A percentile compares a stretch with the other conserved stretches of the same genome.
These are phyloP conservation scores for Sophora flavescens DNA, from an alignment of 306 rosid genomes.

Conservation along the genomic window DNA sequence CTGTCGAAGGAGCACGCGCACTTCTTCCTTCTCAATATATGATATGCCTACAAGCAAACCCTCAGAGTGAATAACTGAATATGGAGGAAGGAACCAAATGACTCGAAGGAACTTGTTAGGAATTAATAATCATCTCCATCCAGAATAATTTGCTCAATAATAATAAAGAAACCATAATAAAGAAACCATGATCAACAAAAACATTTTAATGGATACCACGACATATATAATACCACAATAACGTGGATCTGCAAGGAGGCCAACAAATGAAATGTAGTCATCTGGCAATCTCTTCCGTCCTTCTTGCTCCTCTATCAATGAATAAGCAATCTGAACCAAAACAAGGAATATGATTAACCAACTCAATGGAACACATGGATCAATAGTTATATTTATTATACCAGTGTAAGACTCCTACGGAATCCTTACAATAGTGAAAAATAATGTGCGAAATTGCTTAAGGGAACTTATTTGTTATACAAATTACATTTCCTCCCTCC, in stretches of 20 bases:
- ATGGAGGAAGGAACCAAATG: conserved; percentile 39
- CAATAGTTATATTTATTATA: not conserved
- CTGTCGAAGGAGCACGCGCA: conserved; percentile 92
- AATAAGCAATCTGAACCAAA: conserved; percentile 82
- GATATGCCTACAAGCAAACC: conserved; percentile 77
- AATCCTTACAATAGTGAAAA: not conserved
- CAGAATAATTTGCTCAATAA: conserved; percentile 35
- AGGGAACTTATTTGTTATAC: conserved; percentile 25
- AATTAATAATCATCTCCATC: conserved; percentile 38
- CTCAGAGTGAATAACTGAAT: conserved; percentile 51
- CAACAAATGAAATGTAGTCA: conserved; percentile 89
- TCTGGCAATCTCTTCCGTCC: conserved; percentile 66
- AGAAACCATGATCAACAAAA: conserved; percentile 41
- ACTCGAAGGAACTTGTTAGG: conserved; percentile 44
- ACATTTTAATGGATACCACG: conserved; percentile 59
- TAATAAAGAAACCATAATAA: conserved; percentile 37
- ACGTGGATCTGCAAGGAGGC: conserved; percentile 97
- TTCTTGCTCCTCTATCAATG: conserved; percentile 95
- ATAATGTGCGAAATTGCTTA: conserved; percentile 13
- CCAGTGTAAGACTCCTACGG: not conserved
- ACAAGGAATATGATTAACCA: conserved; percentile 28
- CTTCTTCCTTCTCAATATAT: conserved; percentile 97
- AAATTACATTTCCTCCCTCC: conserved; percentile 39
- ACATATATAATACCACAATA: conserved; percentile 83
- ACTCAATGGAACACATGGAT: conserved; percentile 29